phyloP scores from a whole-genome alignment of 1,284 basidiomycete genomes.

The Pyrrhoderma lamaoense region DNA sequence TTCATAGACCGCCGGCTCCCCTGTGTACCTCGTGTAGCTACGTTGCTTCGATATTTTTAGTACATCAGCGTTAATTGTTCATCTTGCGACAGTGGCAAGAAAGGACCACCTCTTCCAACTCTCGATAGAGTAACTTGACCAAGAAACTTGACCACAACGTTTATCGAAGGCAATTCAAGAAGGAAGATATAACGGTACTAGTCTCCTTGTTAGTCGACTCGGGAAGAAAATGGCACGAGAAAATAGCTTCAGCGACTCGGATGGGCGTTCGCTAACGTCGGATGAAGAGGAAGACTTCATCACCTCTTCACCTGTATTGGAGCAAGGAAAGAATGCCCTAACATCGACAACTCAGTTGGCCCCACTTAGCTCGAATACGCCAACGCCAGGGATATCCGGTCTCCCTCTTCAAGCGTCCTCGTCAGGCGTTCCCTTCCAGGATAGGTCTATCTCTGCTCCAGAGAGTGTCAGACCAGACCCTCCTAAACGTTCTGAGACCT shows the following conservation, averaged over 20 bases:
- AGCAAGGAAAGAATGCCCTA: neutral
- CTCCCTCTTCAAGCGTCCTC: neutral
- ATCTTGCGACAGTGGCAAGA: too few relatives aligned
- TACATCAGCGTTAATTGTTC: too few relatives aligned
- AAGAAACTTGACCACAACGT: too few relatives aligned
- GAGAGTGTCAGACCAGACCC: neutral
- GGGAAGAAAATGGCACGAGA: constrained; percentile 27
- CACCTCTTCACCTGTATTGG: constrained; percentile 10
- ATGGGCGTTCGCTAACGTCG: constrained; percentile 50
- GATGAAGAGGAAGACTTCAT: constrained; percentile 34
- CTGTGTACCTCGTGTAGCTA: too few relatives aligned
- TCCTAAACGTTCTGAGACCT: neutral
- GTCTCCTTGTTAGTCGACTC: too few relatives aligned
- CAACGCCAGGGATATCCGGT: neutral
- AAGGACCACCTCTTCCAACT: too few relatives aligned
- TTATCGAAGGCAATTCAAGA: too few relatives aligned
- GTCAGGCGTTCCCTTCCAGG: constrained; percentile 8
- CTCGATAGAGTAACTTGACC: too few relatives aligned
- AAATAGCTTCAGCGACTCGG: constrained; percentile 54
- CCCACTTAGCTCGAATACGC: neutral
- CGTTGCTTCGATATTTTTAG: too few relatives aligned
- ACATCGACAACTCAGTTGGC: neutral
- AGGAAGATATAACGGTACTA: too few relatives aligned
- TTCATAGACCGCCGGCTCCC: too few relatives aligned
- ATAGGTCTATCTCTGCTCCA: neutral